Percentiles rank a stretch among this genome's conserved stretches.
Conservation (phyloP, 805 yeast species). For the Starmera dryadoides region DNA sequence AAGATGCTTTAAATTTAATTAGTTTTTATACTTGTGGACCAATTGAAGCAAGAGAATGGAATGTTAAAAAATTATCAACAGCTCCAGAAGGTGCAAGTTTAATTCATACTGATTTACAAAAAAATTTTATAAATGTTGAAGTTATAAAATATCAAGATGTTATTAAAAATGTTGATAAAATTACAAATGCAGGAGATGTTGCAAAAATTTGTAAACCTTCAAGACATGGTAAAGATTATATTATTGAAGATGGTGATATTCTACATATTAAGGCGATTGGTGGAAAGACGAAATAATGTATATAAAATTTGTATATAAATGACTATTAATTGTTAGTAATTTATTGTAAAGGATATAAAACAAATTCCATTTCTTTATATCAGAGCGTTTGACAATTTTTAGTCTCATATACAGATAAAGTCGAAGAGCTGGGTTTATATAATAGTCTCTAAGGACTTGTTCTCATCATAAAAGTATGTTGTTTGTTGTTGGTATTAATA, state of each 20-base stretch:
- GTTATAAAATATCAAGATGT: conserved; percentile 65
- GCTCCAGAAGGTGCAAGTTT: conserved; percentile 91
- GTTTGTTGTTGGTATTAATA: too few relatives aligned
- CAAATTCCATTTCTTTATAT: conserved; percentile 4
- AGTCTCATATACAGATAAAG: conserved; percentile 20
- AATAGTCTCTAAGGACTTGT: conserved; percentile 6
- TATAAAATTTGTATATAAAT: background rate
- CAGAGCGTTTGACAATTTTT: conserved; percentile 21
- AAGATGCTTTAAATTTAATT: conserved; percentile 60
- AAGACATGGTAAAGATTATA: conserved; percentile 71
- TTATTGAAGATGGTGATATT: conserved; percentile 81
- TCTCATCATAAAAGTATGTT: conserved; percentile 11
- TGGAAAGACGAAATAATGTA: conserved; percentile 36
- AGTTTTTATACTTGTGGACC: conserved; percentile 87
- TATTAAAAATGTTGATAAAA: conserved; percentile 10
- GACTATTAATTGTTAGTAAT: conserved; percentile 12
- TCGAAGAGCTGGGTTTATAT: conserved; percentile 25
- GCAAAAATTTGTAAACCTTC: conserved; percentile 24
- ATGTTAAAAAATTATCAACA: conserved; percentile 61
- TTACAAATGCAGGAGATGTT: conserved; percentile 15
- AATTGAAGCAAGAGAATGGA: conserved; percentile 85
- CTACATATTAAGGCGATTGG: conserved; percentile 66
- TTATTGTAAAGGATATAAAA: conserved; percentile 10
- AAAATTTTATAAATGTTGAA: conserved; percentile 74
- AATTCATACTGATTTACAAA: conserved; percentile 78